Base-by-base conservation (phyloP, 176 grass and related monocot genomes). In the Juncus effusus region DNA sequence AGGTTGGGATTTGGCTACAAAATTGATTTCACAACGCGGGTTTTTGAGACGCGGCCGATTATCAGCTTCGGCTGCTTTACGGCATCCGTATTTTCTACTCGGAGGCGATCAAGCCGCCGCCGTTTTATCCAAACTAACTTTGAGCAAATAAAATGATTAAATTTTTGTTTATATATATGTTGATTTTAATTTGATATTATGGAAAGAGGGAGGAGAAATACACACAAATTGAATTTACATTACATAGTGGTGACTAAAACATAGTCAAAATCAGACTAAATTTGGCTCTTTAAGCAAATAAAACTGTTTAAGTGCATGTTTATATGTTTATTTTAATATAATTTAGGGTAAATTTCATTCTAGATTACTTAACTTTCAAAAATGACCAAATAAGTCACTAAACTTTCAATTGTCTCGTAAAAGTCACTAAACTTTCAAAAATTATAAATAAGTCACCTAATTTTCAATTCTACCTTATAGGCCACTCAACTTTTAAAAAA, bases 1-100 rank as follows among this genome's bases (percentile, higher is more conserved):
- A 37, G 94, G 94, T 0, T 99, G 94, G 94, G 83, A 99, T 84
- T 90, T 99, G n/a, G 94, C 80, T 6, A 99, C 94, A 68, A 99
- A 89, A 79, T 80, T 89, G 72, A 67, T 99, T 69, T 68, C 94
- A 3, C n/a, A 93, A 80, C 70, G 94, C 7, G 82, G 64, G 56
- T 65, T 75, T 80, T 58, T 84, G 61, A 72, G 84, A 6, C 52
- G 83, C 38, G 94, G 85, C 1, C 52, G 94, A 13, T 63, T 99
- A 36, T 80, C 94, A 40, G 85, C 94, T 10, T 78, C 83, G 36
- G 88, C 88, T 28, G 94, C 88, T 42, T 79, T 99, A 61, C 77
- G 94, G 1, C 94, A 99, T 74, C 88, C 85, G 2, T 99, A 99
- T 78, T 99, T 99, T 55, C 83, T 99, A 16, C 79, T 99, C 1